A percentile compares a stretch with the other conserved stretches of the same genome.
Conservation (phyloP, 176 grass and related monocot genomes). For the Typha latifolia region DNA sequence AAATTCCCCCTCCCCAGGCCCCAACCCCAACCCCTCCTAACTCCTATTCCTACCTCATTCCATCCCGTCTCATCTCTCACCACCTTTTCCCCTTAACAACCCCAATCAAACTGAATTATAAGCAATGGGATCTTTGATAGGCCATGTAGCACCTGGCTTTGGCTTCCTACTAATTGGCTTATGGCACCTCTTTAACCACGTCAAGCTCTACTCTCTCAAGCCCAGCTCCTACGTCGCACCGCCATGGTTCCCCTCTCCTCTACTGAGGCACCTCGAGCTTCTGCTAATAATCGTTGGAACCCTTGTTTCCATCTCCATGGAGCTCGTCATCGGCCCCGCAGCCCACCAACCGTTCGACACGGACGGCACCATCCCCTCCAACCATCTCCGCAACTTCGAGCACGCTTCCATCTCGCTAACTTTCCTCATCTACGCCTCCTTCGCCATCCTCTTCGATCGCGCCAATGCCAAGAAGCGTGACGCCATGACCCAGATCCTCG, state of each 20-base stretch:
- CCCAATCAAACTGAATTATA: neutral
- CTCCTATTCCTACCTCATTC: too few species aligned
- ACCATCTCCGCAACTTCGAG: slow-evolving; percentile 98
- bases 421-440: slow-evolving; percentile 55
- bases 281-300: slow-evolving; percentile 47
- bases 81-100: neutral
- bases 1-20: too few species aligned
- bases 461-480: neutral
- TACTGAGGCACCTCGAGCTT: slow-evolving; percentile 52
- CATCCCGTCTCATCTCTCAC: neutral
- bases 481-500: slow-evolving; percentile 29
- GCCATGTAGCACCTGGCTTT: slow-evolving; percentile 69
- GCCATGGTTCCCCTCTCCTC: slow-evolving; percentile 55
- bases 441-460: slow-evolving; percentile 52
- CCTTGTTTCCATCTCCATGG: slow-evolving; percentile 61
- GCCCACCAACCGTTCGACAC: slow-evolving; percentile 78
- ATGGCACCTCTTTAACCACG: slow-evolving; percentile 87
- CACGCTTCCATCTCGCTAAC: slow-evolving; percentile 88
- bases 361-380: slow-evolving; percentile 70
- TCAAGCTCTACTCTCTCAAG: slow-evolving; percentile 41
- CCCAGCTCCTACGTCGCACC: slow-evolving; percentile 57
- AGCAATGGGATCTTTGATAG: slow-evolving; percentile 67
- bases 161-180: slow-evolving; percentile 81
- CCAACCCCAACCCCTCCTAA: too few species aligned
- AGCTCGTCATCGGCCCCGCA: slow-evolving; percentile 72